Percentiles rank a stretch among this genome's conserved stretches.
phyloP scores from a whole-genome alignment of 2,329 filamentous ascomycete genomes.

The Teratosphaeria zuluensis region DNA sequence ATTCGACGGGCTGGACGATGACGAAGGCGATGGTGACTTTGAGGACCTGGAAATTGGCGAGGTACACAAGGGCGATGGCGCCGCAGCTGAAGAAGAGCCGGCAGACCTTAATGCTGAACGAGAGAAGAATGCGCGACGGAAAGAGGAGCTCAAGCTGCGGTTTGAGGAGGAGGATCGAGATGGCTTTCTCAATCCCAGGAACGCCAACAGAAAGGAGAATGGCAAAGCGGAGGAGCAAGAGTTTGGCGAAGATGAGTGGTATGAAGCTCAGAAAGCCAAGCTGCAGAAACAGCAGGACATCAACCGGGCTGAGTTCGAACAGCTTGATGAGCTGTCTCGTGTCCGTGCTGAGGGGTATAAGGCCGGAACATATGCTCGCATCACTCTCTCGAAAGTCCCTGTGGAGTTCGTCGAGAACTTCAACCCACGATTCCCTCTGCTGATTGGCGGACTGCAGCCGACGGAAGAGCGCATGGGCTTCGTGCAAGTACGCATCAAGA shows the following conservation, averaged over 20 bases:
- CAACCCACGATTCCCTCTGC: constrained; percentile 69
- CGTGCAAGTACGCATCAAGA: constrained; percentile 91
- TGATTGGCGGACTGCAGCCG: constrained; percentile 82
- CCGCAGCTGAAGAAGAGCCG: constrained; percentile 29
- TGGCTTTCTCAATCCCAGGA: constrained; percentile 84
- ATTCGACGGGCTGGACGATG: constrained; percentile 42
- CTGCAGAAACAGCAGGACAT: constrained; percentile 95
- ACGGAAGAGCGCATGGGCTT: constrained; percentile 95
- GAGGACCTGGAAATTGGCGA: constrained; percentile 78
- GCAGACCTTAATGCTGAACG: constrained; percentile 73
- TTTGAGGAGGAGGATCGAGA: constrained; percentile 99
- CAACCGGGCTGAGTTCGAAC: constrained; percentile 87
- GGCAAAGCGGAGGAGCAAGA: constrained; percentile 59
- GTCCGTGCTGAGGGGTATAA: constrained; percentile 79
- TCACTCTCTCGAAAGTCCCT: constrained; percentile 80
- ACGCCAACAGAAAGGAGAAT: constrained; percentile 57
- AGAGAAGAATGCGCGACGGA: constrained; percentile 78
- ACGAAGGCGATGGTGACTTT: constrained; percentile 71
- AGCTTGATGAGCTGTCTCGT: constrained; percentile 74
- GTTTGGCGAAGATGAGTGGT: constrained; percentile 98
- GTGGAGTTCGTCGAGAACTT: constrained; percentile 83
- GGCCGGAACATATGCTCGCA: constrained; percentile 85
- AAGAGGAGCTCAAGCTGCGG: constrained; percentile 86
- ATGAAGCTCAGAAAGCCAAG: constrained; percentile 88
- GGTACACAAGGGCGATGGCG: constrained; percentile 32